Evolutionary conservation across 1,284 basidiomycete genomes (phyloP), one percentile per base, ranked within the genome.

Genomic region (Marasmius tenuissimus): DNA sequence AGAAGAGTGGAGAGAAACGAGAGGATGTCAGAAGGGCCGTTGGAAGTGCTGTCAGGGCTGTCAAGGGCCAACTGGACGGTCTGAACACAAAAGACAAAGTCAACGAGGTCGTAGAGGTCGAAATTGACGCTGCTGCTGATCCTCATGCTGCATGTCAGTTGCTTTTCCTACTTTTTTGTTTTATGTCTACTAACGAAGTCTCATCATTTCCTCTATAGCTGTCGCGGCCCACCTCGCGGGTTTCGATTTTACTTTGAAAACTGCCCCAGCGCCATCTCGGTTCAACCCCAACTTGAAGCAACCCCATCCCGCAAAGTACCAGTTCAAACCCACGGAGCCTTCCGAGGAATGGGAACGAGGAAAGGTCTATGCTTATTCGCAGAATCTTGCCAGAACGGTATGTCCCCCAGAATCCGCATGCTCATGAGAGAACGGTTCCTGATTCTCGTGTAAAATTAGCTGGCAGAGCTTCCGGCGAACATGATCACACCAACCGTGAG

Each of bases 401-500:
- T 52, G 81, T 66, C 27, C 52, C 52, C 27, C 27, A 27, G 4
- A 27, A 59, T 3, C n/a, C 18, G 38, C 67, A 45, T 40, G 60
- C 62, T 20, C 6, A 11, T 9, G 18, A 45, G 47, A 53, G 22
- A 10, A 33, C 42, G 34, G 27, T 27, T 27, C 42, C 12, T 22
- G 52, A 57, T 33, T 58, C 51, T 45, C 33, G 51, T 42, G 56
- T 45, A 7, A 34, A 18, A 27, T 27, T 70, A 92, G 86, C 81
- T 96, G 57, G 89, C 86, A 84, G 94, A 96, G 74, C 78, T 92
- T 4, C 93, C 94, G 40, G 92, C 87, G 8, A 96, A 96, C 72
- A 85, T 92, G 71, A 76, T 92, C 75, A 94, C 92, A 0, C 93
- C 92, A 8, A 92, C 89, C 34, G 88, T 86, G 68, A 47, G 78